Percentiles rank a stretch among this genome's conserved stretches.
These are phyloP conservation scores for Alternaria gaisen DNA, from an alignment of 2,329 filamentous ascomycete species.

Conservation along the genomic window DNA sequence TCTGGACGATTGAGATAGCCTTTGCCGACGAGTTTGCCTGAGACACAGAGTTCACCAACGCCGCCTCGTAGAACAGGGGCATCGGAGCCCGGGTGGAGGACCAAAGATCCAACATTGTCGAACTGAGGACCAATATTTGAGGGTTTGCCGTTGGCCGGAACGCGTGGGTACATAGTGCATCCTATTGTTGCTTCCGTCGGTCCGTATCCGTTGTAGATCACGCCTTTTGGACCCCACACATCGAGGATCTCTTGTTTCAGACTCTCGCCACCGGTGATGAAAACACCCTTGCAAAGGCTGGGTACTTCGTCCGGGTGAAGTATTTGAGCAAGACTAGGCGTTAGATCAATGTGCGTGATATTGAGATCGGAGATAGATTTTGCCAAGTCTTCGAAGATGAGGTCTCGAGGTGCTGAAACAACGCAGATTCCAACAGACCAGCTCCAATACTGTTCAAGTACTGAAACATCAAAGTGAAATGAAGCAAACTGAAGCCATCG, in stretches of 20 bases:
- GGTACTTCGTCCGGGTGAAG: constrained; percentile 83
- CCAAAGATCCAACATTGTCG: constrained; percentile 84
- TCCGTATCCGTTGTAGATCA: constrained; percentile 91
- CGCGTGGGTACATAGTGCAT: constrained; percentile 86
- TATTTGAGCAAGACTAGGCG: constrained; percentile 83
- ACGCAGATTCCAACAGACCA: constrained; percentile 91
- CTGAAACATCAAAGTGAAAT: constrained; percentile 93
- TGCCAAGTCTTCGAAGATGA: constrained; percentile 84
- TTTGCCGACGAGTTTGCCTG: constrained; percentile 85
- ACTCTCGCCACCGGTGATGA: constrained; percentile 91
- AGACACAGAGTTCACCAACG: constrained; percentile 88
- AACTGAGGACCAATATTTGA: constrained; percentile 91
- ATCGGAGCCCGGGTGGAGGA: constrained; percentile 75
- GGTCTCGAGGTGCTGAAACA: constrained; percentile 80
- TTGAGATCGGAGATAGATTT: constrained; percentile 73
- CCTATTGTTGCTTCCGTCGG: constrained; percentile 94
- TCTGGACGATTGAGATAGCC: constrained; percentile 84
- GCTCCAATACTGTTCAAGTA: constrained; percentile 94
- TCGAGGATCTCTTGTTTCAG: constrained; percentile 90
- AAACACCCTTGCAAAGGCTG: constrained; percentile 80
- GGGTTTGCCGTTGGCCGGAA: constrained; percentile 78
- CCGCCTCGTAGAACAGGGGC: constrained; percentile 78
- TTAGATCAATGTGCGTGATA: constrained; percentile 92
- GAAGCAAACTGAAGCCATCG: constrained; percentile 93
- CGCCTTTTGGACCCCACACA: constrained; percentile 78